phyloP scores from a whole-genome alignment of 139 green algal genomes.

The Chlorella sp. region DNA sequence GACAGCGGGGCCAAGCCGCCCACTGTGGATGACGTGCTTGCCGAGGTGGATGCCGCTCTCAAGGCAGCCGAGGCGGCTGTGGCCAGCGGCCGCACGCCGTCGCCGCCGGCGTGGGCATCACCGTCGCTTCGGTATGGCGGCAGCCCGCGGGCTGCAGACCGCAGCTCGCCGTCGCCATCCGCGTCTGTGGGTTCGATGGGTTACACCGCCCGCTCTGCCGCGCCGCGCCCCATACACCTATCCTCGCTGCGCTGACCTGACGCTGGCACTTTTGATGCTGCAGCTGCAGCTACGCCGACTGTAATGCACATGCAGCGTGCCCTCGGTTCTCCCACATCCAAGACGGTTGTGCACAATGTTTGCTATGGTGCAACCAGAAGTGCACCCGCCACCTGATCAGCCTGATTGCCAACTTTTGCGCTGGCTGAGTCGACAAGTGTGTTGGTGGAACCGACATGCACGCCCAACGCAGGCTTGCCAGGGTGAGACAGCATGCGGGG shows the following conservation, averaged over 20 bases:
- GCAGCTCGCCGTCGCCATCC: neutral
- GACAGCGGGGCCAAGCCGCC: neutral
- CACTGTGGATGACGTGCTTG: conserved; percentile 18
- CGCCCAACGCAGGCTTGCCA: too few species aligned
- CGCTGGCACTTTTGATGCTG: neutral
- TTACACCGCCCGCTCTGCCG: too few species aligned
- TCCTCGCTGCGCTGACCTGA: neutral
- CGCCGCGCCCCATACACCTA: neutral
- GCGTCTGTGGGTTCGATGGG: neutral
- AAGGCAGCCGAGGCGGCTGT: neutral
- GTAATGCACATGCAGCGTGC: too few species aligned
- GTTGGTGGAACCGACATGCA: too few species aligned
- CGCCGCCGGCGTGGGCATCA: neutral
- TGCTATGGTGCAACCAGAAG: too few species aligned
- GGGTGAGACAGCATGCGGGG: too few species aligned
- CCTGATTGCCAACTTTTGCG: too few species aligned
- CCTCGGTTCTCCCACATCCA: too few species aligned
- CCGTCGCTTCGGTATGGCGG: neutral
- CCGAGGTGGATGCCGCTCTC: conserved; percentile 23
- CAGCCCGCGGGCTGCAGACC: neutral
- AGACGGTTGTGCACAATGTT: too few species aligned
- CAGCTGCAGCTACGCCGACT: too few species aligned
- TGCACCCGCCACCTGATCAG: too few species aligned
- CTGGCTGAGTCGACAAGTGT: too few species aligned
- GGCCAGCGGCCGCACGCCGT: neutral